Conservation (phyloP, 177 flowering plant species). For the Vitis hybrid region DNA sequence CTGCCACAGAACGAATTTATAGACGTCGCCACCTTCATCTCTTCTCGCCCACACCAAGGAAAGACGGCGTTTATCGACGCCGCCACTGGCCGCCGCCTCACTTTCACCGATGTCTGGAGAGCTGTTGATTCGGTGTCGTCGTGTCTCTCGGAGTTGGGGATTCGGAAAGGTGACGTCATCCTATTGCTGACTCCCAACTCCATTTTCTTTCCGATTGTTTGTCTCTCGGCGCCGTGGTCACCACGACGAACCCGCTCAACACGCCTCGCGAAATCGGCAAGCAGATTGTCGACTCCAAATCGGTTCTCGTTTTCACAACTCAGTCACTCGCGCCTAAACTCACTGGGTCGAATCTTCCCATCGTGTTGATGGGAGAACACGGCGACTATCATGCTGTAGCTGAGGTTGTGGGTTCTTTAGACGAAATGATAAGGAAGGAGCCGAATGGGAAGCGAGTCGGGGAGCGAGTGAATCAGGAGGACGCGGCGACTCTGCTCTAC, state of each 20-base stretch:
- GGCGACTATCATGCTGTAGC: not conserved
- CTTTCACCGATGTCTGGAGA: constrained; percentile 64
- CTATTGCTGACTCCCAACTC: constrained; percentile 87
- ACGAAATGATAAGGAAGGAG: constrained; percentile 41
- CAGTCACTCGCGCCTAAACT: constrained; percentile 56
- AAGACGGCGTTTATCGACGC: constrained; percentile 83
- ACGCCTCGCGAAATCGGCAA: constrained; percentile 68
- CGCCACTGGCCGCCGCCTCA: constrained; percentile 63
- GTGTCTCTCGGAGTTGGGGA: constrained; percentile 51
- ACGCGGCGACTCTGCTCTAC: constrained; percentile 77
- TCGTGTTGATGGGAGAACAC: constrained; percentile 48
- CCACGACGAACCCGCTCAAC: constrained; percentile 91
- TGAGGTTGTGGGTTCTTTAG: constrained; percentile 31
- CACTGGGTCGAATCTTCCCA: constrained; percentile 42
- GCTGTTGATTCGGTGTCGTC: constrained; percentile 67
- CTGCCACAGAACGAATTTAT: constrained; percentile 52
- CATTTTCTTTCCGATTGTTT: constrained; percentile 74
- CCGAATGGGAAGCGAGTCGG: constrained; percentile 37
- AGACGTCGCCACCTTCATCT: constrained; percentile 80
- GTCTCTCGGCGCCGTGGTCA: constrained; percentile 86
- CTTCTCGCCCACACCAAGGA: constrained; percentile 72
- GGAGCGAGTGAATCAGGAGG: constrained; percentile 61
- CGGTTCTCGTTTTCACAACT: constrained; percentile 74
- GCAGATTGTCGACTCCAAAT: constrained; percentile 74
- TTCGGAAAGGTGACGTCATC: constrained; percentile 81